These are phyloP conservation scores for Globisporangium carolinianum DNA, from an alignment of 352 stramenopile species.

Conservation along the genomic window DNA sequence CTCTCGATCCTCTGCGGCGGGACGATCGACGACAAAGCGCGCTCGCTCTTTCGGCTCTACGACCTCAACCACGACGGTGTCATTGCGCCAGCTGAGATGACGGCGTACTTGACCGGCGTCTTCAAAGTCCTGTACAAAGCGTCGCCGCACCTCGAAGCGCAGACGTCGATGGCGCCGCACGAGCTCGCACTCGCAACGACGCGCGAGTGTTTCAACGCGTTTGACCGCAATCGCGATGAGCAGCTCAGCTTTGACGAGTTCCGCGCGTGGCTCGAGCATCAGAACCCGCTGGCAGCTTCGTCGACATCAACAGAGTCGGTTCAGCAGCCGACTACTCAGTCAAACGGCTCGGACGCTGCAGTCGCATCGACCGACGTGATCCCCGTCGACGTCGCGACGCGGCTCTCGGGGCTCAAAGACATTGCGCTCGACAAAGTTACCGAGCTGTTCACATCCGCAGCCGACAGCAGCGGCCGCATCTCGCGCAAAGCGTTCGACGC, in stretches of 20 bases:
- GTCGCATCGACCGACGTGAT: conserved; percentile 21
- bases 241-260: conserved; percentile 83
- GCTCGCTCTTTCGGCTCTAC: conserved; percentile 79
- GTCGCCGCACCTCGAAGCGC: conserved; percentile 45
- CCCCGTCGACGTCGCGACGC: conserved; percentile 61
- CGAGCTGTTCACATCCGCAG: conserved; percentile 42
- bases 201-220: conserved; percentile 64
- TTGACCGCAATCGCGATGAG: conserved; percentile 71
- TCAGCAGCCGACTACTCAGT: neutral
- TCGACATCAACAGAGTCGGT: neutral
- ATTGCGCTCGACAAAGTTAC: conserved; percentile 59
- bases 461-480: conserved; percentile 43
- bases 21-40: conserved; percentile 56
- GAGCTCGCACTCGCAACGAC: conserved; percentile 73
- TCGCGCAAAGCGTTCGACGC: conserved; percentile 61
- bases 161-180: conserved; percentile 45
- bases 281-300: conserved; percentile 20
- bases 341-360: neutral
- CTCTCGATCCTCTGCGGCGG: conserved; percentile 86
- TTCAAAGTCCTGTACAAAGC: conserved; percentile 87
- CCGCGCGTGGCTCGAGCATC: conserved; percentile 57
- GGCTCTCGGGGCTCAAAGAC: conserved; percentile 54
- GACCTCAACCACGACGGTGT: conserved; percentile 78
- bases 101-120: conserved; percentile 70
- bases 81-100: conserved; percentile 79